Conservation (phyloP, 495 filamentous ascomycete species). For the Saxophila tyrrhenica region DNA sequence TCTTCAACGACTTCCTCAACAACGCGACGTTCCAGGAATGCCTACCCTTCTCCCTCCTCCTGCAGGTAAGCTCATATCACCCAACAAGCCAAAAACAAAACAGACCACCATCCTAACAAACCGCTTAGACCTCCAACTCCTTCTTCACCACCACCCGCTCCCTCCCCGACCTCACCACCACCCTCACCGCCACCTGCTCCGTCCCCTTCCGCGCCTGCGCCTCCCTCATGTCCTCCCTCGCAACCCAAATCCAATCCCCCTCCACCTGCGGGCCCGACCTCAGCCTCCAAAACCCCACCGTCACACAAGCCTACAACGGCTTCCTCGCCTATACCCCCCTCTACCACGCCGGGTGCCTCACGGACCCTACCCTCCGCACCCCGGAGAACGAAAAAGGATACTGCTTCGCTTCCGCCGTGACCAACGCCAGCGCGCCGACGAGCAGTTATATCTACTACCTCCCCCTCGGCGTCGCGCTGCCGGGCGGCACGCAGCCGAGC, state of each 20-base stretch:
- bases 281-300: slow-evolving; percentile 49
- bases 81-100: no score
- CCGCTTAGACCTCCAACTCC: slow-evolving; percentile 47
- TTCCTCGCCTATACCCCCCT: slow-evolving; percentile 62
- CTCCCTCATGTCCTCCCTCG: slow-evolving; percentile 46
- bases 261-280: slow-evolving; percentile 64
- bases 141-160: slow-evolving; percentile 68
- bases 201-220: slow-evolving; percentile 50
- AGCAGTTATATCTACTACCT: slow-evolving; percentile 75
- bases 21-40: slow-evolving; percentile 55
- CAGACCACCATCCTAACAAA: neutral
- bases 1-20: slow-evolving; percentile 55
- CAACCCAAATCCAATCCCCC: slow-evolving; percentile 42
- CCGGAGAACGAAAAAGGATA: slow-evolving; percentile 45
- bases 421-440: slow-evolving; percentile 53
- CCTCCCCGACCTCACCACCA: slow-evolving; percentile 50
- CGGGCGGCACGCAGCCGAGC: slow-evolving; percentile 48
- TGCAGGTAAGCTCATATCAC: slow-evolving; percentile 41
- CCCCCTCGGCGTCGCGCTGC: slow-evolving; percentile 61
- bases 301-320: slow-evolving; percentile 60
- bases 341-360: slow-evolving; percentile 67
- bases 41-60: slow-evolving; percentile 61
- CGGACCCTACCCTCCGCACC: slow-evolving; percentile 34
- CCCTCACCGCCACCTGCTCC: slow-evolving; percentile 61
- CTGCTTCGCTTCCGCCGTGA: slow-evolving; percentile 77